phyloP scores from a whole-genome alignment of 495 filamentous ascomycete genomes.

The Annulohypoxylon bovei region DNA sequence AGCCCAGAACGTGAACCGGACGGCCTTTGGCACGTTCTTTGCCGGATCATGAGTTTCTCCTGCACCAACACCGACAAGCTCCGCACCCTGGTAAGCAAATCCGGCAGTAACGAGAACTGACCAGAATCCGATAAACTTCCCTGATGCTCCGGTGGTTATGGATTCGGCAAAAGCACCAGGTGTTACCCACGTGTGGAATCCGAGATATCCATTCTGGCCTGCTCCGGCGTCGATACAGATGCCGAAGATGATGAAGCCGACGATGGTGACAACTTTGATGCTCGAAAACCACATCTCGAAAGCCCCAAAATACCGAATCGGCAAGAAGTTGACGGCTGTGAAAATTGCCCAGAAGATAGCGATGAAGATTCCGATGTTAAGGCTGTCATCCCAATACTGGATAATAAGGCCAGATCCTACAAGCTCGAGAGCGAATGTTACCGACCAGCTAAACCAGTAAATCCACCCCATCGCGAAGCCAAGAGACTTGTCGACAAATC shows the following conservation, averaged over 20 bases:
- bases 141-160: conserved; percentile 53
- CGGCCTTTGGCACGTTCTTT: conserved; percentile 63
- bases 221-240: conserved; percentile 75
- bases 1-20: conserved; percentile 66
- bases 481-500: conserved; percentile 76
- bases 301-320: conserved; percentile 75
- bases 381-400: conserved; percentile 72
- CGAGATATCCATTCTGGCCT: conserved; percentile 70
- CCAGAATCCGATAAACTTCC: conserved; percentile 59
- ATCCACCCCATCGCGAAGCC: conserved; percentile 83
- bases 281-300: conserved; percentile 78
- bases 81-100: conserved; percentile 63
- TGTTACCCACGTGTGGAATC: conserved; percentile 75
- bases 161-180: conserved; percentile 74
- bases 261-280: conserved; percentile 78
- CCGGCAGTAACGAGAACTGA: conserved; percentile 58
- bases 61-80: conserved; percentile 73
- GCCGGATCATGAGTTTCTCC: conserved; percentile 71
- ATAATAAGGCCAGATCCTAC: conserved; percentile 79
- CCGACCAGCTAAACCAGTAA: conserved; percentile 62
- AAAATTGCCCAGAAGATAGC: conserved; percentile 79
- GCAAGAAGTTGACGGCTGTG: conserved; percentile 71
- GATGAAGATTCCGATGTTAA: conserved; percentile 73
- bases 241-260: conserved; percentile 73
- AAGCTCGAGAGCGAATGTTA: conserved; percentile 79